phyloP scores from a whole-genome alignment of 805 yeast species.

The Hanseniaspora guilliermondii region DNA sequence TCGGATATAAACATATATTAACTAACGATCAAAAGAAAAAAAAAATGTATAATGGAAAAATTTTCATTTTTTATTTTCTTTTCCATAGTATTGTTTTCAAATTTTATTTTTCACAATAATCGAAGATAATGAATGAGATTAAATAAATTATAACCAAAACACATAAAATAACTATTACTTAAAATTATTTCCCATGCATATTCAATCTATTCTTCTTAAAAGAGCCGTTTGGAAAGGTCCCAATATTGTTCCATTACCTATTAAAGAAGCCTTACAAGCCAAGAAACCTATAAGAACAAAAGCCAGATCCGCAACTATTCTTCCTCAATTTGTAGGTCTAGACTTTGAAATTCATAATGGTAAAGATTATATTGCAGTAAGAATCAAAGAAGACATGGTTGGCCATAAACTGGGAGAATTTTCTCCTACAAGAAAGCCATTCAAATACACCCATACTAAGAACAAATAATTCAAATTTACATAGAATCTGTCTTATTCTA shows the following conservation, averaged over 20 bases:
- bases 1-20: no score
- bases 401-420: slow-evolving; percentile 92
- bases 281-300: slow-evolving; percentile 89
- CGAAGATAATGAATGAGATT: no score
- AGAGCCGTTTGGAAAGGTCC: slow-evolving; percentile 71
- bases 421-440: slow-evolving; percentile 85
- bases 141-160: not conserved
- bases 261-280: slow-evolving; percentile 66
- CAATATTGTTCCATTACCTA: slow-evolving; percentile 86
- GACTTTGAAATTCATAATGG: slow-evolving; percentile 95
- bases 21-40: not conserved
- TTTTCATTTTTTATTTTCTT: not conserved
- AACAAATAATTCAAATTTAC: slow-evolving; percentile 28
- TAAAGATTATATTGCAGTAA: slow-evolving; percentile 78
- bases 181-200: not conserved
- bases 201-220: slow-evolving; percentile 28
- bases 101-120: no score
- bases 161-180: not conserved
- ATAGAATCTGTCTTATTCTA: not conserved
- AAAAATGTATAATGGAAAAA: not conserved
- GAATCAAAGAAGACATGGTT: slow-evolving; percentile 88
- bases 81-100: not conserved
- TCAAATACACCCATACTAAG: slow-evolving; percentile 68
- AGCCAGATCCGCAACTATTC: slow-evolving; percentile 84
- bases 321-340: slow-evolving; percentile 92